Percentiles rank a stretch among this genome's conserved stretches.
phyloP scores from a whole-genome alignment of 225 moss, liverwort and hornwort genomes.

The Sphagnum tenellum region DNA sequence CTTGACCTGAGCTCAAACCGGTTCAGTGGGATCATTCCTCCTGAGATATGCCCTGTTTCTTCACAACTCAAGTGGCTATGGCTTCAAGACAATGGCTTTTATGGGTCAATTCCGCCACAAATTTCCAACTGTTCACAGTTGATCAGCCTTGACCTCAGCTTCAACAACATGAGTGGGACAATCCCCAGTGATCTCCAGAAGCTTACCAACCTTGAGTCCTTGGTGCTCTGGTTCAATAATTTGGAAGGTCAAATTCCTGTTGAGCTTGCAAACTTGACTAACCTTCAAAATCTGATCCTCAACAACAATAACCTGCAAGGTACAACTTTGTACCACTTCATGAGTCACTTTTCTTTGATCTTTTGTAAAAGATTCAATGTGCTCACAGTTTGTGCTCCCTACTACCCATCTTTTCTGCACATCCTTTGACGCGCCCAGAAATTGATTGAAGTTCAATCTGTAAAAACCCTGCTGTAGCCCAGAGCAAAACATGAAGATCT shows the following conservation, averaged over 20 bases:
- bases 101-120: slow-evolving; percentile 1
- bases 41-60: not conserved
- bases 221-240: slow-evolving; percentile 9
- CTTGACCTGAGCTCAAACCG: slow-evolving; percentile 9
- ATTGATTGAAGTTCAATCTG: too few relatives aligned
- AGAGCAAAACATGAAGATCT: too few relatives aligned
- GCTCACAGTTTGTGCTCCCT: too few relatives aligned
- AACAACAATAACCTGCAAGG: slow-evolving; percentile 11
- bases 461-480: too few relatives aligned
- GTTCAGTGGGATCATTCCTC: slow-evolving; percentile 2
- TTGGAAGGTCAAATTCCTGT: slow-evolving; percentile 7
- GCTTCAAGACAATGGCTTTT: slow-evolving; percentile 5
- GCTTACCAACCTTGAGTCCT: slow-evolving; percentile 7
- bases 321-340: not conserved
- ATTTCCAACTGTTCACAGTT: slow-evolving; percentile 1
- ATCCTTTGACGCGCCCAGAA: too few relatives aligned
- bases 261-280: not conserved
- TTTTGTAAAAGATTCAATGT: too few relatives aligned
- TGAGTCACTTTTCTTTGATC: too few relatives aligned
- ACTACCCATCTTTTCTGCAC: too few relatives aligned
- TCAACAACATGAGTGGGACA: slow-evolving; percentile 2
- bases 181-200: slow-evolving; percentile 3
- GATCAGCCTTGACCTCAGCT: slow-evolving; percentile 3
- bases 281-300: slow-evolving; percentile 9
- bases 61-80: slow-evolving; percentile 1